phyloP scores from a whole-genome alignment of 768 basidiomycete genomes.

The Amanita jacksonii region DNA sequence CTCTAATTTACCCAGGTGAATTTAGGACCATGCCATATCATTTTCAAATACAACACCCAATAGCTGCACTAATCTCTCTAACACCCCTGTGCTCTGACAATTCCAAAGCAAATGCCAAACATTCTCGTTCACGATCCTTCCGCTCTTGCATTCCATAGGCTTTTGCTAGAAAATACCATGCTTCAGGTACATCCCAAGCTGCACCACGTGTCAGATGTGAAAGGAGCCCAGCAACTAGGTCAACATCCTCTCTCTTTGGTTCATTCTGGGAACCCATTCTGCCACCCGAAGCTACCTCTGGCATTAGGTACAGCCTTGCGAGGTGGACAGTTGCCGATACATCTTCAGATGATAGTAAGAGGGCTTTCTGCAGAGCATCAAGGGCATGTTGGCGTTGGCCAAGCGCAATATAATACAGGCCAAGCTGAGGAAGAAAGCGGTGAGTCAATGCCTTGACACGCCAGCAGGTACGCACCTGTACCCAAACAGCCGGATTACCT shows the following conservation, averaged over 20 bases:
- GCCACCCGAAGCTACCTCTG: constrained; percentile 13
- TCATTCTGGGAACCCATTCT: constrained; percentile 9
- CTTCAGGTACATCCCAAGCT: constrained; percentile 91
- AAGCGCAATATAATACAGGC: constrained; percentile 58
- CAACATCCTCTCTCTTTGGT: constrained; percentile 38
- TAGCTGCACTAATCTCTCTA: constrained; percentile 50
- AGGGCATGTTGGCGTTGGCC: constrained; percentile 54
- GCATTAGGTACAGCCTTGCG: constrained; percentile 59
- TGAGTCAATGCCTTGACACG: neutral
- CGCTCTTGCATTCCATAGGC: constrained; percentile 69
- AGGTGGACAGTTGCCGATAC: constrained; percentile 73
- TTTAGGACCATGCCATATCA: too few relatives aligned
- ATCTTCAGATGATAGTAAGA: constrained; percentile 79
- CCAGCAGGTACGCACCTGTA: constrained; percentile 54
- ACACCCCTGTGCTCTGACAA: constrained; percentile 54
- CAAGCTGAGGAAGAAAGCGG: constrained; percentile 54
- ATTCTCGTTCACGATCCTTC: constrained; percentile 64
- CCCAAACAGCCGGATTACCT: constrained; percentile 85
- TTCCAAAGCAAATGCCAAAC: constrained; percentile 57
- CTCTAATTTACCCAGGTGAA: too few relatives aligned
- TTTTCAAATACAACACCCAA: constrained; percentile 58
- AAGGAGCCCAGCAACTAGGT: constrained; percentile 77
- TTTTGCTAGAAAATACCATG: constrained; percentile 88
- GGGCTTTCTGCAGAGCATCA: constrained; percentile 75
- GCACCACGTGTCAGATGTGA: constrained; percentile 64